A percentile compares a stretch with the other conserved stretches of the same genome.
Evolutionary conservation across 192 early-diverging fungal genomes (phyloP).

Genomic region (Coemansia umbellata): DNA sequence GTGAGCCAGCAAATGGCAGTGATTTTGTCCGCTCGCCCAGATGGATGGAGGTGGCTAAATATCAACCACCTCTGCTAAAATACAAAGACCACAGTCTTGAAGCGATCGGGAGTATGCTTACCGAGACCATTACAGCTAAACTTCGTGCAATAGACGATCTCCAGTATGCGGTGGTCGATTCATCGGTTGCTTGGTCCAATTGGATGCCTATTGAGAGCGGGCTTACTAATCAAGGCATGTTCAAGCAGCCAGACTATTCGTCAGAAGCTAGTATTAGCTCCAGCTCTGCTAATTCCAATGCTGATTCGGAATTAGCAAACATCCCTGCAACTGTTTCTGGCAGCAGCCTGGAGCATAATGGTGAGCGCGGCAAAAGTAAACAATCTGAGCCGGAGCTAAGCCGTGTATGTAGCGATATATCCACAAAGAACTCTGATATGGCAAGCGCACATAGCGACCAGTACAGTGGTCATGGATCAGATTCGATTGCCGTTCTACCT

Average conservation of each 20-base stretch:
- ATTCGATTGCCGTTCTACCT: neutral
- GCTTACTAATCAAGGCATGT: neutral
- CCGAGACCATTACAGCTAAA: slow-evolving; percentile 23
- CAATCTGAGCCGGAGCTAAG: no score
- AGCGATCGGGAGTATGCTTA: slow-evolving; percentile 2
- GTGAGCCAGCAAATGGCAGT: no score
- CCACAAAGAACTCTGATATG: no score
- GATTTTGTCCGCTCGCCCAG: slow-evolving; percentile 34
- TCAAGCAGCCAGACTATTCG: no score
- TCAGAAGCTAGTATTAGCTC: no score
- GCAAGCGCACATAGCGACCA: no score
- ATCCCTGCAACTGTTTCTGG: no score
- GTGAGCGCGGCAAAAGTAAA: no score
- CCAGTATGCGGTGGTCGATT: slow-evolving; percentile 40
- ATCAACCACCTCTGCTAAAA: neutral
- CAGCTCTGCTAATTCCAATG: no score
- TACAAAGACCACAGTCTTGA: slow-evolving; percentile 13
- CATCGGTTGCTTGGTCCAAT: slow-evolving; percentile 23
- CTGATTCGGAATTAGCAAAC: no score
- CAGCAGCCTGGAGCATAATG: no score
- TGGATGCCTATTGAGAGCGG: slow-evolving; percentile 13
- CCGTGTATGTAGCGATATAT: no score
- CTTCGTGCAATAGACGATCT: slow-evolving; percentile 23
- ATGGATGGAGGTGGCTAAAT: slow-evolving; percentile 20
- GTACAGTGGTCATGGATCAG: neutral